Base-by-base conservation (phyloP, 208 protist genomes). In the Tritrichomonas foetus region DNA sequence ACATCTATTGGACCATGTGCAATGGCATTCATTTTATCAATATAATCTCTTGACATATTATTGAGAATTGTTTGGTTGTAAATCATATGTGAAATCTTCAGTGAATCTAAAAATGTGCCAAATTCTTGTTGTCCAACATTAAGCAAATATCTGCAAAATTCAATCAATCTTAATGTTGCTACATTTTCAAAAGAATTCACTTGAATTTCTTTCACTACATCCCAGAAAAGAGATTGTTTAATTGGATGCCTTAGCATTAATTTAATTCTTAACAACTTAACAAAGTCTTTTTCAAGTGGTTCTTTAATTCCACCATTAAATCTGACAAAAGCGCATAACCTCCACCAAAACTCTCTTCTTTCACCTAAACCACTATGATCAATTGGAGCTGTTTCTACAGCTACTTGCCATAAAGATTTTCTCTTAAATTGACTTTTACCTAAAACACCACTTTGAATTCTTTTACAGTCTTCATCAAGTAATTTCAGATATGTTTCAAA, bases 351-450 rank as follows among this genome's bases (percentile, higher is more conserved):
- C 27, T 82, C 74, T 50, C 74, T 44, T 13, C 74, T 30, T 82
- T 30, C 33, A 20, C 27, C 3, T 50, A 82, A 82, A 50, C 33
- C 74, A 30, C 33, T 82, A 47, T 30, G 74, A 82, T 82, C 74
- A 47, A 47, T 82, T 50, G 33, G 33, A 0, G 74, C 41, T 8
- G 74, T 82, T 50, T 82, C 41, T 30, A 82, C 74, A 50, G 74
- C 74, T n/a, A 82, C 74, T 41, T 82, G 33, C 74, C 74, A 82
- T 20, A 82, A 30, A 50, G 74, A 82, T 50, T 82, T 82, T 41
- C 41, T 44, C 39, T 82, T 82, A 16, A 50, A 82, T 41, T 82
- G 47, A 50, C 74, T 39, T 82, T 82, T 82, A 47, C 74, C 74
- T 49, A 82, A 47, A 1, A 82, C 33, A 3, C 74, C 74, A 22